These are phyloP conservation scores for Trichaptum fuscoviolaceum DNA, from an alignment of 768 basidiomycete species.

Conservation along the genomic window DNA sequence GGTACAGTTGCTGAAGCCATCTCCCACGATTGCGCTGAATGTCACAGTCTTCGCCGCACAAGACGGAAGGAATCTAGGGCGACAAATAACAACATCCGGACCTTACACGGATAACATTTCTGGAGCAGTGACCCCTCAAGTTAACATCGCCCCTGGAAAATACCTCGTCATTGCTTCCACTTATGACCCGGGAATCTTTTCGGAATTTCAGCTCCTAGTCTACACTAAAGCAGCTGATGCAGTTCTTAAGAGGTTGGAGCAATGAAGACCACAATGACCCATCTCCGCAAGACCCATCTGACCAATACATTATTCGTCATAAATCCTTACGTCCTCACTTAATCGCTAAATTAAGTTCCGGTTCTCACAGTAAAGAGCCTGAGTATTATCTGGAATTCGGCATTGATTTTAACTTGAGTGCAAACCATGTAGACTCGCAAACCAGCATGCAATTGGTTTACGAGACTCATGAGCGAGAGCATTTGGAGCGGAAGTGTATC, in stretches of 20 bases:
- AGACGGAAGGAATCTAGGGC: constrained; percentile 26
- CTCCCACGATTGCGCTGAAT: constrained; percentile 48
- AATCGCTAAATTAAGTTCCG: no score
- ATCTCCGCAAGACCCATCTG: no score
- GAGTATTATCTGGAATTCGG: no score
- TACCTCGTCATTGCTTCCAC: constrained; percentile 76
- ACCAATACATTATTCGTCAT: not conserved
- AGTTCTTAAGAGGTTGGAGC: not conserved
- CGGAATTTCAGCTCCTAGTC: constrained; percentile 54
- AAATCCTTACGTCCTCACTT: no score
- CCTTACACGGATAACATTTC: constrained; percentile 71
- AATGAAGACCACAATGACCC: not conserved
- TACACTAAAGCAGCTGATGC: constrained; percentile 30
- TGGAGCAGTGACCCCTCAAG: constrained; percentile 59
- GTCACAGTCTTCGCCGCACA: constrained; percentile 48
- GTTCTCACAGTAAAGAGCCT: no score
- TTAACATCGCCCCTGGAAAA: constrained; percentile 49
- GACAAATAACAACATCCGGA: constrained; percentile 63
- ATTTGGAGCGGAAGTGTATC: no score
- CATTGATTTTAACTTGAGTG: no score
- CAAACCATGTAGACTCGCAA: no score
- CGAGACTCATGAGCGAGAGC: no score
- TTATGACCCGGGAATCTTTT: constrained; percentile 53
- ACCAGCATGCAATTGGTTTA: no score
- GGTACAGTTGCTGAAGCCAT: constrained; percentile 48